These are phyloP conservation scores for Pythium dissimile DNA, from an alignment of 352 stramenopile genomes.

Conservation along the genomic window DNA sequence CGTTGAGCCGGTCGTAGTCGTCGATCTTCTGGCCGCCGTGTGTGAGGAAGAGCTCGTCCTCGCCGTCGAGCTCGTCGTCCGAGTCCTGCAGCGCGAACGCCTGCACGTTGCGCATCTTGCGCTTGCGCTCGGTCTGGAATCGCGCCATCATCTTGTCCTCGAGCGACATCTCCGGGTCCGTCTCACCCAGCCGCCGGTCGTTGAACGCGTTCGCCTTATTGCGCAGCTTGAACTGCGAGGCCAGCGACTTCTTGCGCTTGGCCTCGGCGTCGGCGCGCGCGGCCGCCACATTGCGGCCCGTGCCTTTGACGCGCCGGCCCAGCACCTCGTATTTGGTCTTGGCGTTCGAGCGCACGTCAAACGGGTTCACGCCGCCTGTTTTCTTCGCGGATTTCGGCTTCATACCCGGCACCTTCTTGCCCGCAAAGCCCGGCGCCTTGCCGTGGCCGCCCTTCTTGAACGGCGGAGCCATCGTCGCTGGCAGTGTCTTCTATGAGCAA, in stretches of 20 bases:
- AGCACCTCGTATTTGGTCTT: conserved; percentile 90
- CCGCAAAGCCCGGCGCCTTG: background rate
- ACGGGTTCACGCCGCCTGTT: conserved; percentile 80
- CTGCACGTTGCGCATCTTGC: conserved; percentile 73
- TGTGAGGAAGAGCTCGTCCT: conserved; percentile 71
- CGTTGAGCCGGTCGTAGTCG: conserved; percentile 67
- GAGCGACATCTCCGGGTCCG: conserved; percentile 81
- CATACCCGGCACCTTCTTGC: conserved; percentile 11
- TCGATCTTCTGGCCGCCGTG: conserved; percentile 74
- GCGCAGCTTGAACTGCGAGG: conserved; percentile 71
- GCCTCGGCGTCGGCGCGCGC: conserved; percentile 79
- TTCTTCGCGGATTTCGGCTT: conserved; percentile 22
- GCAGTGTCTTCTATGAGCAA: background rate
- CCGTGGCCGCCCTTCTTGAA: conserved; percentile 12
- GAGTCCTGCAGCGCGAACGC: conserved; percentile 78
- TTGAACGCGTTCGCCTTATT: conserved; percentile 90
- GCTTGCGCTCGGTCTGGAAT: conserved; percentile 88
- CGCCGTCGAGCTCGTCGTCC: conserved; percentile 59
- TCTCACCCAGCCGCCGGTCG: conserved; percentile 82
- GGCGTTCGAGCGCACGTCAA: conserved; percentile 86
- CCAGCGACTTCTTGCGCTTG: conserved; percentile 84
- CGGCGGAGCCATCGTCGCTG: conserved; percentile 1
- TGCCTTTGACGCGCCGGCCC: conserved; percentile 84
- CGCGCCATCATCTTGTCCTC: conserved; percentile 92
- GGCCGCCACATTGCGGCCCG: conserved; percentile 83